Conservation (phyloP, 2,329 filamentous ascomycete genomes). For the Nemania abortiva region DNA sequence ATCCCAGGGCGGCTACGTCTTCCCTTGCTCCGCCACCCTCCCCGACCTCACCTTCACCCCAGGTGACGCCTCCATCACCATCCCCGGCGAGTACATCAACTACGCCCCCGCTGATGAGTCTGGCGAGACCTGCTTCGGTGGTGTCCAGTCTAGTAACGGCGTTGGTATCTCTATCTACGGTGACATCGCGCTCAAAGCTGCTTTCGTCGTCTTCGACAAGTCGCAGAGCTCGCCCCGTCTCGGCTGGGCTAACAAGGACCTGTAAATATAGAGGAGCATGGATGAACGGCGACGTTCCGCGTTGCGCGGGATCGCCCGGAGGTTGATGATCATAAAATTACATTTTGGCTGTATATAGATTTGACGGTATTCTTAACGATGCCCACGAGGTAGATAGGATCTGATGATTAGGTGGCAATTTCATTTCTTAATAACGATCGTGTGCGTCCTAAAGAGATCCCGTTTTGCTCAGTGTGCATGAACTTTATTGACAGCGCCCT, state of each 20-base stretch:
- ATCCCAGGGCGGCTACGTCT: constrained; percentile 62
- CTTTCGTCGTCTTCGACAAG: constrained; percentile 71
- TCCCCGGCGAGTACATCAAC: constrained; percentile 63
- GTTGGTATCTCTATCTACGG: constrained; percentile 69
- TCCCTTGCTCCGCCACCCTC: constrained; percentile 61
- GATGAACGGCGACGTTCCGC: neutral
- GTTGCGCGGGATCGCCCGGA: neutral
- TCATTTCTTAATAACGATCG: neutral
- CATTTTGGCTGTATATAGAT: constrained; percentile 22
- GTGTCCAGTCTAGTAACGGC: constrained; percentile 64
- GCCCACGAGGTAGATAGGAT: constrained; percentile 17
- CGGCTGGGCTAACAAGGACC: constrained; percentile 57
- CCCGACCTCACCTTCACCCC: constrained; percentile 65
- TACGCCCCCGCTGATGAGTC: constrained; percentile 61
- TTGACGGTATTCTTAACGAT: constrained; percentile 19
- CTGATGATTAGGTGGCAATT: constrained; percentile 3
- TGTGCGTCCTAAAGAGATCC: neutral
- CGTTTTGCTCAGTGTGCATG: neutral
- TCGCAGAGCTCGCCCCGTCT: constrained; percentile 54
- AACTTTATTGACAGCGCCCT: neutral
- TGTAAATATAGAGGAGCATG: constrained; percentile 21
- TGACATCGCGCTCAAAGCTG: constrained; percentile 74
- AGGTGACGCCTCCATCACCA: constrained; percentile 59
- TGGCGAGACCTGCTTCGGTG: constrained; percentile 69
- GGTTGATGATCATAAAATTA: neutral